Evolutionary conservation across 1,284 basidiomycete species (phyloP).

Genomic region (Erythrobasidium hasegawianum): DNA sequence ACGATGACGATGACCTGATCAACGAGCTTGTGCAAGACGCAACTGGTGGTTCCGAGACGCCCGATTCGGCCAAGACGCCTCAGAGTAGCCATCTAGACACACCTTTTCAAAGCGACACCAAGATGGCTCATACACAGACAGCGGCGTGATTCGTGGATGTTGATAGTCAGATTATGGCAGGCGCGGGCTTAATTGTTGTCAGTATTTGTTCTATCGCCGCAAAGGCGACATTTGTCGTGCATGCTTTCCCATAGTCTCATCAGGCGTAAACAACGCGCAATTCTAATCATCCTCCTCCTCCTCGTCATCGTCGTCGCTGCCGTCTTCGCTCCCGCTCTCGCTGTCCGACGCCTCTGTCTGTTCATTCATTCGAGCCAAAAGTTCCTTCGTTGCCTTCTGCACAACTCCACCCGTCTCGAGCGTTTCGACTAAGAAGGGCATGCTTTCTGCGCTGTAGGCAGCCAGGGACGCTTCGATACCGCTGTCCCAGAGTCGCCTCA

Average conservation of each 20-base stretch:
- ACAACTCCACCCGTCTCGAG: constrained; percentile 74
- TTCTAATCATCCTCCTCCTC: neutral
- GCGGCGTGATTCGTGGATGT: no score
- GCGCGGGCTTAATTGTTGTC: no score
- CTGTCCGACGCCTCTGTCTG: constrained; percentile 38
- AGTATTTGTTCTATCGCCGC: no score
- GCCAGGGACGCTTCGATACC: constrained; percentile 60
- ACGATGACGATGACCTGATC: constrained; percentile 25
- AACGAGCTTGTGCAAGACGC: constrained; percentile 29
- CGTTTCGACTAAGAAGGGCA: constrained; percentile 76
- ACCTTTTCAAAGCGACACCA: neutral
- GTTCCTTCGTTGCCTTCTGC: constrained; percentile 59
- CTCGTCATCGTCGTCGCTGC: constrained; percentile 1
- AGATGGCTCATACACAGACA: no score
- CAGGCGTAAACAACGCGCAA: neutral
- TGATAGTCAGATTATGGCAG: no score
- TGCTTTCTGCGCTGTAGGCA: constrained; percentile 70
- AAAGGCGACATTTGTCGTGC: no score
- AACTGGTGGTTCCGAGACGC: neutral
- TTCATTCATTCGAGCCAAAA: constrained; percentile 45
- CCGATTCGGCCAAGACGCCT: constrained; percentile 1
- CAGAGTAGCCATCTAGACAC: neutral
- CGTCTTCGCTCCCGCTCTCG: constrained; percentile 6
- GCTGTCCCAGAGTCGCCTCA: constrained; percentile 67
- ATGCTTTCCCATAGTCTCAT: neutral